A percentile compares a stretch with the other conserved stretches of the same genome.
phyloP scores from a whole-genome alignment of 148 eudicot species.

The Nyssa sinensis region DNA sequence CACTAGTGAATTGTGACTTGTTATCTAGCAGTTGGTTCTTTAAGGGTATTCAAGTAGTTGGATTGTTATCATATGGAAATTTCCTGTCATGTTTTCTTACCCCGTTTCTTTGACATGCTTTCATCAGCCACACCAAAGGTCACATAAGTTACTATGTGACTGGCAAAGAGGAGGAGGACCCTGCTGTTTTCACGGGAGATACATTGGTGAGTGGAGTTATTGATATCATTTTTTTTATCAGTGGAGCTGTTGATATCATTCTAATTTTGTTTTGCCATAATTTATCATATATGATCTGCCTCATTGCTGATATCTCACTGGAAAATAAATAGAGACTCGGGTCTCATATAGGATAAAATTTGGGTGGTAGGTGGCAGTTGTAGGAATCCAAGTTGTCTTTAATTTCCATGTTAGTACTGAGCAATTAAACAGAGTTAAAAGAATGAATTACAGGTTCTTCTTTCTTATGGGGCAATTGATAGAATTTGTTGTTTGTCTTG shows the following conservation, averaged over 20 bases:
- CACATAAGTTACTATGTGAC: conserved; percentile 95
- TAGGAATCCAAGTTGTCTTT: background rate
- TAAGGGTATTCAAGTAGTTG: background rate
- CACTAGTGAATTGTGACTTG: background rate
- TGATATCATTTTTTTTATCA: conserved; percentile 12
- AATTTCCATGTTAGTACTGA: background rate
- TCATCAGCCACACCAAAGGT: conserved; percentile 88
- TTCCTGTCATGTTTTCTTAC: background rate
- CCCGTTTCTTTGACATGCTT: conserved; percentile 20
- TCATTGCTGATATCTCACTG: background rate
- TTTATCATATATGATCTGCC: background rate
- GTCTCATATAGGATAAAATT: background rate
- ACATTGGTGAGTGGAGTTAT: conserved; percentile 58
- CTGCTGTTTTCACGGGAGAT: conserved; percentile 96
- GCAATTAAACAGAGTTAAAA: no score
- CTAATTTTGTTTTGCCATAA: no score
- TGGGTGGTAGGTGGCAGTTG: background rate
- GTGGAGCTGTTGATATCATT: conserved; percentile 5
- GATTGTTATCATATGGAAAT: background rate
- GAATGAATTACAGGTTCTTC: no score
- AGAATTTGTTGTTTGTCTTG: no score
- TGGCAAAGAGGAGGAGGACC: conserved; percentile 71
- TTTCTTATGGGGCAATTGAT: no score
- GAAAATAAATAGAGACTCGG: background rate
- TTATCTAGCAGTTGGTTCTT: no score